phyloP scores from a whole-genome alignment of 1,284 basidiomycete species.

The Austroboletus olivaceoglutinosus region DNA sequence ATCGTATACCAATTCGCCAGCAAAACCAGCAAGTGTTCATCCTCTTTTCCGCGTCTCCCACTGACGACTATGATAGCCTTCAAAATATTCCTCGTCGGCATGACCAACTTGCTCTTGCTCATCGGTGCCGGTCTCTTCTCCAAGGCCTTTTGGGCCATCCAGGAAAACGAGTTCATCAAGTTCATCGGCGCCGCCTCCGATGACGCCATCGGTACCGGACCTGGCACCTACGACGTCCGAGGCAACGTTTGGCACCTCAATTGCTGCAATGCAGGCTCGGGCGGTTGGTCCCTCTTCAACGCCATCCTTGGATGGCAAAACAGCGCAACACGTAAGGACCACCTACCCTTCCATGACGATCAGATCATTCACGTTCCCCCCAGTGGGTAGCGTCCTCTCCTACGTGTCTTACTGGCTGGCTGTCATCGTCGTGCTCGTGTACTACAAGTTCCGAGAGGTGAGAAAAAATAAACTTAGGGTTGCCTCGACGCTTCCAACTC shows the following conservation, averaged over 20 bases:
- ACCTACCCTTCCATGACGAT: neutral
- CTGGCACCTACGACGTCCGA: slow-evolving; percentile 76
- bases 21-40: slow-evolving; percentile 54
- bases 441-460: slow-evolving; percentile 70
- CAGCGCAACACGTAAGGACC: slow-evolving; percentile 51
- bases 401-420: slow-evolving; percentile 84
- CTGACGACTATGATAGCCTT: slow-evolving; percentile 46
- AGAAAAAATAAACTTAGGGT: neutral
- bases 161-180: slow-evolving; percentile 65
- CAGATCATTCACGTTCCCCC: neutral
- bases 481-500: neutral
- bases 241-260: slow-evolving; percentile 86
- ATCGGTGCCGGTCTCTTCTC: slow-evolving; percentile 90
- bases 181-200: slow-evolving; percentile 76
- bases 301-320: slow-evolving; percentile 79
- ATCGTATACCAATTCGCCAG: slow-evolving; percentile 76
- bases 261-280: slow-evolving; percentile 74
- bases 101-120: slow-evolving; percentile 87
- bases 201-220: slow-evolving; percentile 76
- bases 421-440: slow-evolving; percentile 60
- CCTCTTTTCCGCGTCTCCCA: neutral
- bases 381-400: slow-evolving; percentile 65
- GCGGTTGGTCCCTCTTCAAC: slow-evolving; percentile 73
- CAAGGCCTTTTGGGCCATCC: slow-evolving; percentile 67
- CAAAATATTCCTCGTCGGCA: slow-evolving; percentile 80